phyloP scores from a whole-genome alignment of 192 early-diverging fungal genomes.

The Backusella macrospora region DNA sequence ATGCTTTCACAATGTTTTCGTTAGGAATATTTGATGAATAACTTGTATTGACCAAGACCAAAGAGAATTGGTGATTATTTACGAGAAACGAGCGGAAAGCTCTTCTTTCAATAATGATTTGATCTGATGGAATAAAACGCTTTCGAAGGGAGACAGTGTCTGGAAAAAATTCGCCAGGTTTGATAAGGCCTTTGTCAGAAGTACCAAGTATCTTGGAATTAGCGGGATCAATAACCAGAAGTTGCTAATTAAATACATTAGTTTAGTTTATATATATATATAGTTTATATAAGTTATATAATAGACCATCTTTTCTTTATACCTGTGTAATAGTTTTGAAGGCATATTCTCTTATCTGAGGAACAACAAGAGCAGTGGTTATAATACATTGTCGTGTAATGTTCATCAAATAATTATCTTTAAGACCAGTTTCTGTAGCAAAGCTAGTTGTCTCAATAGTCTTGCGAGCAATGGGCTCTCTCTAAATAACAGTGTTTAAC shows the following conservation, averaged over 20 bases:
- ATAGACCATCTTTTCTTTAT: neutral
- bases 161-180: neutral
- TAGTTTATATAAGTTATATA: neutral
- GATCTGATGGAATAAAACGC: neutral
- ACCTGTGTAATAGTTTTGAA: slow-evolving; percentile 2
- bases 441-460: slow-evolving; percentile 17
- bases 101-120: neutral
- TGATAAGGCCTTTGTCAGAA: neutral
- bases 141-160: slow-evolving; percentile 9
- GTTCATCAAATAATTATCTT: neutral
- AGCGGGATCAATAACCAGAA: neutral
- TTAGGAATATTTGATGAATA: neutral
- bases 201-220: slow-evolving; percentile 9
- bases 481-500: neutral
- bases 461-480: neutral
- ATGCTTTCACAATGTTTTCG: neutral
- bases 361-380: neutral
- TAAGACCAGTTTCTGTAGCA: neutral
- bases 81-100: neutral
- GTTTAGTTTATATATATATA: neutral
- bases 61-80: neutral
- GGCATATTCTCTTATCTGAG: neutral
- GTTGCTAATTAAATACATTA: neutral
- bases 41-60: neutral
- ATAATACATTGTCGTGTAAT: neutral